Evolutionary conservation across 2,329 filamentous ascomycete species (phyloP).

Genomic region (Colletotrichum sp.): DNA sequence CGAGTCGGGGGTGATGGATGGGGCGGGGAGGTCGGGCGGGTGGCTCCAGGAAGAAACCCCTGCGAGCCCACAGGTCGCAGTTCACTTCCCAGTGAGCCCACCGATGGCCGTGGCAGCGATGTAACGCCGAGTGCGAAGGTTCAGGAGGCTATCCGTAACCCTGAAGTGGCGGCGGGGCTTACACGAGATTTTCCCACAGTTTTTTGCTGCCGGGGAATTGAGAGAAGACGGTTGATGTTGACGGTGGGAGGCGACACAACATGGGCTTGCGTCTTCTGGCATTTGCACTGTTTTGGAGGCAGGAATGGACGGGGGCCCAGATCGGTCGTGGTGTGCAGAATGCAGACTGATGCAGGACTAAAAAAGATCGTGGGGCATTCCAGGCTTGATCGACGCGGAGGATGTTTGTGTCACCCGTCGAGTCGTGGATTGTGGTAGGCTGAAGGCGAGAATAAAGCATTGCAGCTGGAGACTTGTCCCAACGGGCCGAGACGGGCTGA

Average conservation of each 20-base stretch:
- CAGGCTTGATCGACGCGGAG: slow-evolving; percentile 7
- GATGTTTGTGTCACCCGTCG: neutral
- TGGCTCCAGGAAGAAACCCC: neutral
- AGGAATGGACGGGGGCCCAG: neutral
- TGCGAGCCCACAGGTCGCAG: neutral
- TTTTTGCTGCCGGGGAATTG: neutral
- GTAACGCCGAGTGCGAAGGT: neutral
- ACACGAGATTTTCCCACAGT: neutral
- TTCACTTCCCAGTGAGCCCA: neutral
- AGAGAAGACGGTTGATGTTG: neutral
- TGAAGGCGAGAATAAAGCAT: neutral
- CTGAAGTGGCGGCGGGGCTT: neutral
- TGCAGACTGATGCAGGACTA: neutral
- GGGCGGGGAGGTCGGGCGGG: neutral
- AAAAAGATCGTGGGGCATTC: neutral
- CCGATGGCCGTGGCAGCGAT: slow-evolving; percentile 12
- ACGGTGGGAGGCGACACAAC: neutral
- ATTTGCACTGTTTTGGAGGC: neutral
- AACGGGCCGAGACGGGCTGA: neutral
- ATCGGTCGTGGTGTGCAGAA: neutral
- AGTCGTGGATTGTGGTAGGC: neutral
- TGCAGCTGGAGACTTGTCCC: neutral
- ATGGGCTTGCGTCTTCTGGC: neutral
- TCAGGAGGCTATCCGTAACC: neutral
- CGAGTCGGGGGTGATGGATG: neutral